Conservation (phyloP, 371 early-diverging fungal species). For the Saksenaea oblongispora region DNA sequence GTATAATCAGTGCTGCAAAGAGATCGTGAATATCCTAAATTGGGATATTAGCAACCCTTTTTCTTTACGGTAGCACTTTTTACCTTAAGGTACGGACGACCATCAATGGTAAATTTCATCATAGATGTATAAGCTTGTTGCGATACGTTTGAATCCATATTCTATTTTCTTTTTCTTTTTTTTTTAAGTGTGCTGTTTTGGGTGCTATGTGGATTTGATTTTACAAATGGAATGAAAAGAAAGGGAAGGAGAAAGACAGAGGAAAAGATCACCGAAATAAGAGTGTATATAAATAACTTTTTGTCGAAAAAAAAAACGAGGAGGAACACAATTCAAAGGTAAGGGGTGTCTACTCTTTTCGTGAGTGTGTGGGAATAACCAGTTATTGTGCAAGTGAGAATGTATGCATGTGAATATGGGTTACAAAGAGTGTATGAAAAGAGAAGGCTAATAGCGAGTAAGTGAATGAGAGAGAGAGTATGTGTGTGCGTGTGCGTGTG, state of each 20-base stretch:
- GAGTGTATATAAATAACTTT: slow-evolving; percentile 1
- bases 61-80: background rate
- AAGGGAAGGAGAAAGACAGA: slow-evolving; percentile 12
- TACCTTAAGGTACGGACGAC: slow-evolving; percentile 50
- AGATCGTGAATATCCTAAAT: slow-evolving; percentile 64
- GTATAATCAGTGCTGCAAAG: slow-evolving; percentile 61
- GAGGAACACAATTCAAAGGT: background rate
- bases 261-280: background rate
- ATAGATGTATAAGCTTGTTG: slow-evolving; percentile 53
- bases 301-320: slow-evolving; percentile 1
- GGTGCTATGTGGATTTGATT: background rate
- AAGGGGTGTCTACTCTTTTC: background rate
- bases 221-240: slow-evolving; percentile 8
- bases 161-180: background rate
- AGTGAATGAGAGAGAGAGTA: background rate
- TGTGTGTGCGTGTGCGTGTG: background rate
- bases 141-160: slow-evolving; percentile 35
- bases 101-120: slow-evolving; percentile 53
- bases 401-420: background rate
- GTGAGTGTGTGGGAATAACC: slow-evolving; percentile 3
- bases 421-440: background rate
- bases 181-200: background rate
- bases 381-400: background rate
- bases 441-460: no score
- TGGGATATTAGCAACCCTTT: background rate